Evolutionary conservation across 2,329 filamentous ascomycete genomes (phyloP).

Genomic region (Cladophialophora carrionii): DNA sequence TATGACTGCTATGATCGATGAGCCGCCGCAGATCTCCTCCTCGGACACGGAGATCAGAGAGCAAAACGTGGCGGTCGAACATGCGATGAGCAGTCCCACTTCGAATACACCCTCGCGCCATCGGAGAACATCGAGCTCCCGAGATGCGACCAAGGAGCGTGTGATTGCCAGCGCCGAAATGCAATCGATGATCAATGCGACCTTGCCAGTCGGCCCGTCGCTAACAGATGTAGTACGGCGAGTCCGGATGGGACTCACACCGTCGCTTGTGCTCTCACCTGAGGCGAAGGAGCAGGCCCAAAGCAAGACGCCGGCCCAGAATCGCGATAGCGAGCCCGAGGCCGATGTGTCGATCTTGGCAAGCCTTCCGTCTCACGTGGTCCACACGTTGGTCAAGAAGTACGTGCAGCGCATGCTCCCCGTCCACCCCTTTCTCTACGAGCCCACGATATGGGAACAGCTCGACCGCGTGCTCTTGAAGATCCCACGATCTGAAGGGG

Average conservation of each 20-base stretch:
- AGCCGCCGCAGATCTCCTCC: not conserved
- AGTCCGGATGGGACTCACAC: slow-evolving; percentile 41
- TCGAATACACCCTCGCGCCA: not conserved
- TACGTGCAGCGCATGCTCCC: slow-evolving; percentile 37
- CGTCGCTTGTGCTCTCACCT: slow-evolving; percentile 31
- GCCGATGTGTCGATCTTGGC: slow-evolving; percentile 9
- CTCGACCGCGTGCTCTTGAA: slow-evolving; percentile 25
- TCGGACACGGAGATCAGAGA: not conserved
- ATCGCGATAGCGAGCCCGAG: slow-evolving; percentile 1
- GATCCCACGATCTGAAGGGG: slow-evolving; percentile 6
- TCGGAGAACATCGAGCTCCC: slow-evolving; percentile 1
- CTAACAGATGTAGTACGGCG: slow-evolving; percentile 37
- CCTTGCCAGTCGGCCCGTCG: slow-evolving; percentile 23
- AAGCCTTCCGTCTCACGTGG: slow-evolving; percentile 24
- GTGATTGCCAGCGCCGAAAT: slow-evolving; percentile 29
- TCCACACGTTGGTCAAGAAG: slow-evolving; percentile 37
- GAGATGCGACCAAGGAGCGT: slow-evolving; percentile 7
- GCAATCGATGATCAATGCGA: slow-evolving; percentile 24
- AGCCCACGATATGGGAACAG: slow-evolving; percentile 31
- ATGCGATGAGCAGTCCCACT: not conserved
- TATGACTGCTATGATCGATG: not conserved
- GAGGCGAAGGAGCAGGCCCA: not conserved
- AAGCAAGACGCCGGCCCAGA: slow-evolving; percentile 1
- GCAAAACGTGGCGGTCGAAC: not conserved
- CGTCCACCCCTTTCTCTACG: slow-evolving; percentile 35